Base-by-base conservation (phyloP, 2,329 filamentous ascomycete species). In the Hypoxylon sp. region DNA sequence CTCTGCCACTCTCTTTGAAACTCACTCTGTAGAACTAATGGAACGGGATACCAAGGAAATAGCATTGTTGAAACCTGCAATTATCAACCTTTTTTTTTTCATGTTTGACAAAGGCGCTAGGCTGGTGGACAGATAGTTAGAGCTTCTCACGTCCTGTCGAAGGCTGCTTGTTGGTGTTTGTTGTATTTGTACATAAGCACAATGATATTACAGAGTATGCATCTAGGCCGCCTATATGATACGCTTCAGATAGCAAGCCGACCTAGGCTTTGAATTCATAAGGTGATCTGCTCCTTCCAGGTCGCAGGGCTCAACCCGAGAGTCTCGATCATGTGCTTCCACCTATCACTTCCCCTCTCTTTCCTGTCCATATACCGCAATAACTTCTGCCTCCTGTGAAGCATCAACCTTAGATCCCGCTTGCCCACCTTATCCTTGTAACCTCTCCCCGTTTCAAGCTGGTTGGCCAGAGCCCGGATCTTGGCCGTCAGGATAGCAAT, bases 341-440 rank as follows among this genome's bases (percentile, higher is more conserved):
- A 99, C 79, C 97, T 87, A 62, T 93, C 91, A 58, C 96, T 94
- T 65, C 96, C 96, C 71, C 94, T 89, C 82, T 99, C 97, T 84
- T 94, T 97, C 74, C 85, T 87, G 81, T 94, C 87, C 84, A 99
- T 85, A 81, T 99, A 99, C 73, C 87, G 88, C 77, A 99, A 81
- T 71, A 97, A 82, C 84, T 93, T 97, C 82, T 98, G 95, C 78
- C 96, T 86, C 79, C 90, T 91, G 81, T 99, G 96, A 58, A 97
- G 91, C 77, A 99, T 83, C 68, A 97, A 76, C 72, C 94, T 87
- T 79, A 99, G 78, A 81, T 97, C 97, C 67, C 94, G 87, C 88
- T 97, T 97, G 83, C 98, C 98, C 79, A 94, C 88, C 84, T 97
- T 97, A 79, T 99, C 96, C 79, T 91, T 94, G 80, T 92, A 88